Evolutionary conservation across 169 alveolate genomes (phyloP).

Genomic region (Cryptosporidium viatorum): DNA sequence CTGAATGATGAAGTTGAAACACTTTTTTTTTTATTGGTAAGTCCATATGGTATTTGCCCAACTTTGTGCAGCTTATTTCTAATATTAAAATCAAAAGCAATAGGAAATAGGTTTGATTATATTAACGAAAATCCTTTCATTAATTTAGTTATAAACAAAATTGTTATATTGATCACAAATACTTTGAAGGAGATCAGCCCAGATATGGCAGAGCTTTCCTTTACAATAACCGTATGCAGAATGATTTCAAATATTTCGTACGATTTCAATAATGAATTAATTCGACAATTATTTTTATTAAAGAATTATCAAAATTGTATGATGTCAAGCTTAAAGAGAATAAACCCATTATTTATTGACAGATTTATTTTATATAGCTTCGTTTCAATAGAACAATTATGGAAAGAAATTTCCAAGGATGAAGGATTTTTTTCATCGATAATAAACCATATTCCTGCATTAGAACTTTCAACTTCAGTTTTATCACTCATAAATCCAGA

Average conservation of each 20-base stretch:
- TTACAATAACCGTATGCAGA: conserved; percentile 32
- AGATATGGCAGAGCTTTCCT: conserved; percentile 64
- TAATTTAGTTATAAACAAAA: not conserved
- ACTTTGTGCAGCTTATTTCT: not conserved
- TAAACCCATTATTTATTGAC: conserved; percentile 29
- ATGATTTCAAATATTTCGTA: conserved; percentile 14
- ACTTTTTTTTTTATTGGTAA: conserved; percentile 49
- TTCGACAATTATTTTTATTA: not conserved
- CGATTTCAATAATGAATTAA: not conserved
- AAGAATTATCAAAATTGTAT: not conserved
- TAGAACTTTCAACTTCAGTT: conserved; percentile 35
- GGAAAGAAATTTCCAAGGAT: conserved; percentile 29
- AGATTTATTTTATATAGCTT: conserved; percentile 48
- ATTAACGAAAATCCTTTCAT: not conserved
- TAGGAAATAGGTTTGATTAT: not conserved
- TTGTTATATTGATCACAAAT: conserved; percentile 10
- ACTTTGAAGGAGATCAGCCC: conserved; percentile 62
- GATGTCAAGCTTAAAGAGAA: not conserved
- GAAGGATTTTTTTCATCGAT: conserved; percentile 26
- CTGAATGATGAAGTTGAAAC: conserved; percentile 42
- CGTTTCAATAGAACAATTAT: conserved; percentile 43
- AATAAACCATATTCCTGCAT: conserved; percentile 22
- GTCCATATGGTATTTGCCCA: conserved; percentile 56
- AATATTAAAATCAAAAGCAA: conserved; percentile 3
- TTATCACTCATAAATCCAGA: not conserved